Conservation (phyloP, 805 yeast genomes). For the Saccharomycopsis amapae region DNA sequence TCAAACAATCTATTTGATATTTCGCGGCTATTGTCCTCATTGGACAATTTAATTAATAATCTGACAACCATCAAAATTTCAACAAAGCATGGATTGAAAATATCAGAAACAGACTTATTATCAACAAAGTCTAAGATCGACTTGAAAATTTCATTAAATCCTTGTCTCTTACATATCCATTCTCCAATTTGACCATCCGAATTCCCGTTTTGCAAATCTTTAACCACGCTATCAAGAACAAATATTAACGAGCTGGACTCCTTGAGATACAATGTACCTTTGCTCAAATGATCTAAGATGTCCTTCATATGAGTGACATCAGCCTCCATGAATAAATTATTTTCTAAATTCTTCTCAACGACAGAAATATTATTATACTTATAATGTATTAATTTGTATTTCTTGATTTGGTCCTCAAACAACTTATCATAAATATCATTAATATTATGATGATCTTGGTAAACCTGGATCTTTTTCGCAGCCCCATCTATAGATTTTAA, state of each 20-base stretch:
- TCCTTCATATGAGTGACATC: constrained; percentile 4
- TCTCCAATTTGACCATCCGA: background rate
- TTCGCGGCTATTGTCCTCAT: background rate
- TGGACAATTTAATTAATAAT: background rate
- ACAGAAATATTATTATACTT: constrained; percentile 1
- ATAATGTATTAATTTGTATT: constrained; percentile 7
- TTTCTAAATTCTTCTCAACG: background rate
- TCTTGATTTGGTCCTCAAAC: constrained; percentile 7
- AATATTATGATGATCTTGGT: constrained; percentile 9
- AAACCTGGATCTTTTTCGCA: constrained; percentile 6
- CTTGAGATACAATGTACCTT: constrained; percentile 5
- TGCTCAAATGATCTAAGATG: constrained; percentile 1
- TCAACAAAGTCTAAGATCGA: constrained; percentile 7
- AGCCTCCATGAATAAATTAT: background rate
- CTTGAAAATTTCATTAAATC: constrained; percentile 14
- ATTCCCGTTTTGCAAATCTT: background rate
- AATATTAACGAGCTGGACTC: constrained; percentile 12
- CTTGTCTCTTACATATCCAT: constrained; percentile 6
- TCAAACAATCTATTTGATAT: constrained; percentile 2
- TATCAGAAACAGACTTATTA: background rate
- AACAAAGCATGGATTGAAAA: background rate
- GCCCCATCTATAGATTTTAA: constrained; percentile 8
- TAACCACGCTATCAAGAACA: background rate
- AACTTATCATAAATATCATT: constrained; percentile 9
- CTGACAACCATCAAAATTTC: constrained; percentile 8